These are phyloP conservation scores for Ambrosia artemisiifolia DNA, from an alignment of 129 eudicot species.

Conservation along the genomic window DNA sequence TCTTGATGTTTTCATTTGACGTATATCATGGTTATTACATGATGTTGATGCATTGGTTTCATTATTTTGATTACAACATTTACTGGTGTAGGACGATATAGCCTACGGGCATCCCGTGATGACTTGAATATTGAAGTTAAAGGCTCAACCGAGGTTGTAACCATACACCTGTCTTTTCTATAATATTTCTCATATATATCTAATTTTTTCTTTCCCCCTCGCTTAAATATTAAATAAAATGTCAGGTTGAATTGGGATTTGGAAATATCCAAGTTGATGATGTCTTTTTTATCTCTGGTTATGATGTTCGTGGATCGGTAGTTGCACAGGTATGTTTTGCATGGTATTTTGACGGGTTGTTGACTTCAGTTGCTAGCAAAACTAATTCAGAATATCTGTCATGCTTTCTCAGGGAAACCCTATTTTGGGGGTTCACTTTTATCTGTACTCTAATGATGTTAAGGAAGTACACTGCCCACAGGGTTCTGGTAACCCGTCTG, in stretches of 20 bases:
- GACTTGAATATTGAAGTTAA: constrained; percentile 71
- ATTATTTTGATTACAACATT: not conserved
- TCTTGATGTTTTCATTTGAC: not conserved
- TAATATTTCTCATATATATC: constrained; percentile 9
- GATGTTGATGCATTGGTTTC: constrained; percentile 6
- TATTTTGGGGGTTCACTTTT: constrained; percentile 91
- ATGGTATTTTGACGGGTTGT: not conserved
- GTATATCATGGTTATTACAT: constrained; percentile 16
- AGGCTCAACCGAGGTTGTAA: constrained; percentile 72
- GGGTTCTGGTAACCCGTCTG: constrained; percentile 71
- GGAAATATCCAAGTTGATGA: constrained; percentile 66
- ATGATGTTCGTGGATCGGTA: constrained; percentile 82
- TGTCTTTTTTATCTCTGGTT: constrained; percentile 80
- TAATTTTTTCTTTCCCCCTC: not conserved
- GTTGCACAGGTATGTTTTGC: constrained; percentile 75
- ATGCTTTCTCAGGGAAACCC: constrained; percentile 73
- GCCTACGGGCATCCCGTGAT: constrained; percentile 61
- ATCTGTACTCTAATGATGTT: constrained; percentile 84
- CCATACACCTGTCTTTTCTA: not conserved
- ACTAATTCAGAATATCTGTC: constrained; percentile 22
- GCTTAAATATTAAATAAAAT: constrained; percentile 8
- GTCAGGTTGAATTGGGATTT: constrained; percentile 88
- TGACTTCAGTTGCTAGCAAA: constrained; percentile 4
- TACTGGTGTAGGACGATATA: constrained; percentile 65
- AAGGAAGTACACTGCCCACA: constrained; percentile 73